Conservation (phyloP, 2,329 filamentous ascomycete species). For the Knufia fluminis region DNA sequence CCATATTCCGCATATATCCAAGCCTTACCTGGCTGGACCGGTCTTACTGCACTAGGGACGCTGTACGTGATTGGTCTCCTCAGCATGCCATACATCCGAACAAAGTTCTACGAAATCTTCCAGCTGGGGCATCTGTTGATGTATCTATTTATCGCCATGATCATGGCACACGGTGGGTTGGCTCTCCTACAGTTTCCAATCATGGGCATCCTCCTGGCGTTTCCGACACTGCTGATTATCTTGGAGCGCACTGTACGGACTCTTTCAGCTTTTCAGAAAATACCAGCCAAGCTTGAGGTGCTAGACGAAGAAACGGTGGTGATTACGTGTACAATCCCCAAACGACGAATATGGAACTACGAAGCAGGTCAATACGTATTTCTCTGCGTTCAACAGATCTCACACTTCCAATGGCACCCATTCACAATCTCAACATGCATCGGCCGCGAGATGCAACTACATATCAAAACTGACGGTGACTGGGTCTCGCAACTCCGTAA, state of each 20-base stretch:
- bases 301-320: conserved; percentile 46
- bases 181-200: conserved; percentile 45
- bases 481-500: conserved; percentile 44
- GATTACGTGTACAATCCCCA: conserved; percentile 41
- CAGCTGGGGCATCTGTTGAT: conserved; percentile 50
- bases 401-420: conserved; percentile 50
- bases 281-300: conserved; percentile 41
- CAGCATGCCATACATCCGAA: conserved; percentile 43
- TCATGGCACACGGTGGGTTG: conserved; percentile 44
- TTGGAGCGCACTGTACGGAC: conserved; percentile 41
- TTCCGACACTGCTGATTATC: conserved; percentile 44
- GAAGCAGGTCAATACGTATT: conserved; percentile 51
- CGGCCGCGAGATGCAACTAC: conserved; percentile 44
- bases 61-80: conserved; percentile 43
- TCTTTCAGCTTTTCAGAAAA: conserved; percentile 39
- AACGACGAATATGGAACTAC: conserved; percentile 43
- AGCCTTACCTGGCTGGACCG: conserved; percentile 43
- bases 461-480: conserved; percentile 51
- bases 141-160: conserved; percentile 48
- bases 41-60: conserved; percentile 40
- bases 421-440: conserved; percentile 50
- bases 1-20: conserved; percentile 41
- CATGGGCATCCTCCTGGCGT: conserved; percentile 48
- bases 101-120: conserved; percentile 48
- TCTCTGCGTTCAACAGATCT: conserved; percentile 45